Evolutionary conservation across 2,329 filamentous ascomycete species (phyloP), one percentile per base, ranked within the genome.

Genomic region (Claviceps fusiformis): DNA sequence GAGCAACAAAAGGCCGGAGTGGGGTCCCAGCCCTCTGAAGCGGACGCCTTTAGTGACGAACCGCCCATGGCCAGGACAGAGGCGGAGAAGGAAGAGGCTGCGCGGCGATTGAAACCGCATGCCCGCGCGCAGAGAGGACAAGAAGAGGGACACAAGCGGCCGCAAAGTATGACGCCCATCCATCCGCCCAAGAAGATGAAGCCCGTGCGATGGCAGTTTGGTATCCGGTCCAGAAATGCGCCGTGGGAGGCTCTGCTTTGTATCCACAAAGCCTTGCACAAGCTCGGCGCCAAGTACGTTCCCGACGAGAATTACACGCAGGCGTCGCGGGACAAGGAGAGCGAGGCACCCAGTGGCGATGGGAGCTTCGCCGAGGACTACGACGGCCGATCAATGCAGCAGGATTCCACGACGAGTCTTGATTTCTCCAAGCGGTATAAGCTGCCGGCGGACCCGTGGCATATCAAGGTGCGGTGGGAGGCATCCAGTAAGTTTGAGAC

Each of bases 191-290:
- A 87, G 73, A 90, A 88, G 68, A 72, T 77, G 5, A 90, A 88
- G 65, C 87, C 87, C 1, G 88, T 91, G 17, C 89, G 92, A 61
- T 98, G 93, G 93, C 93, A 98, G 68, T 98, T 98, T 67, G 93
- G 93, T 55, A 98, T 98, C 58, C 82, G 93, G 43, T 95, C 89
- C 49, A 83, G 93, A 51, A 98, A 97, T 65, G 87, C 89, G 55
- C 93, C 93, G 0, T 89, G 91, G 63, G 93, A 98, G 68, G 93
- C 93, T 0, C 86, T 98, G 69, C 75, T 95, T 31, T 96, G 92
- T 64, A 93, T 98, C 55, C 96, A 96, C 75, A 90, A 92, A 68
- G 91, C 93, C 0, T 75, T 98, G 47, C 78, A 84, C 58, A 91
- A 91, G 61, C 84, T 96, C 64, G 91, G 89, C 37, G 93, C 91